These are phyloP conservation scores for Blastobotrys apis DNA, from an alignment of 1,139 yeast species.

Conservation along the genomic window DNA sequence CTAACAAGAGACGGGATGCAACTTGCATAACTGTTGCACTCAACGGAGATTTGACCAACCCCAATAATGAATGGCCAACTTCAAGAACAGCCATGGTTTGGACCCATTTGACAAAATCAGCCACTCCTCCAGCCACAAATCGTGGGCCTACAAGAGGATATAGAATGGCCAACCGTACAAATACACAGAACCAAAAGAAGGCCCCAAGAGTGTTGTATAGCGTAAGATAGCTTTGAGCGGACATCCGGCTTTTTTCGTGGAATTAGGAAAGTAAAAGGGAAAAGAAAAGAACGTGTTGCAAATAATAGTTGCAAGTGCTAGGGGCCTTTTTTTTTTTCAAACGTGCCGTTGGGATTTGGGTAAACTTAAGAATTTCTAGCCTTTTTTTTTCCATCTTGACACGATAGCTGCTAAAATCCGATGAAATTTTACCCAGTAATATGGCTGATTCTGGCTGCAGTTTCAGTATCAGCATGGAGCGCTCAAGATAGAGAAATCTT, in stretches of 20 bases:
- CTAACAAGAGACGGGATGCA: constrained; percentile 74
- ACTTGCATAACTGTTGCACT: constrained; percentile 84
- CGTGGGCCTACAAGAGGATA: constrained; percentile 44
- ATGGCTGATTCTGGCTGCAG: constrained; percentile 7
- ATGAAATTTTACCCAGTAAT: neutral
- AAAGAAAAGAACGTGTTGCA: no score
- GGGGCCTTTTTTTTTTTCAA: no score
- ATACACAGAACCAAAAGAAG: constrained; percentile 60
- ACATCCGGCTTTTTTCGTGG: neutral
- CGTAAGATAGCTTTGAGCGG: constrained; percentile 31
- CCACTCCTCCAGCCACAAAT: constrained; percentile 53
- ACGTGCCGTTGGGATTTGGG: neutral
- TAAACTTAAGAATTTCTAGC: neutral
- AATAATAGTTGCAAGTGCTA: no score
- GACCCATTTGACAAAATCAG: constrained; percentile 56
- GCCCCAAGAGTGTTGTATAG: constrained; percentile 68
- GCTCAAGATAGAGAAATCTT: constrained; percentile 78
- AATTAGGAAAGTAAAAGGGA: neutral
- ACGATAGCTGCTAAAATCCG: no score
- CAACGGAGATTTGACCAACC: constrained; percentile 76
- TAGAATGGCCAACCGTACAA: constrained; percentile 38
- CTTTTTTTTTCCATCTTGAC: constrained; percentile 5
- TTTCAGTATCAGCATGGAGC: constrained; percentile 37
- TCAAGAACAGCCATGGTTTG: constrained; percentile 86
- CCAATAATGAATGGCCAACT: constrained; percentile 69